phyloP scores from a whole-genome alignment of 2,329 filamentous ascomycete genomes.

The Aspergillus bombycis region DNA sequence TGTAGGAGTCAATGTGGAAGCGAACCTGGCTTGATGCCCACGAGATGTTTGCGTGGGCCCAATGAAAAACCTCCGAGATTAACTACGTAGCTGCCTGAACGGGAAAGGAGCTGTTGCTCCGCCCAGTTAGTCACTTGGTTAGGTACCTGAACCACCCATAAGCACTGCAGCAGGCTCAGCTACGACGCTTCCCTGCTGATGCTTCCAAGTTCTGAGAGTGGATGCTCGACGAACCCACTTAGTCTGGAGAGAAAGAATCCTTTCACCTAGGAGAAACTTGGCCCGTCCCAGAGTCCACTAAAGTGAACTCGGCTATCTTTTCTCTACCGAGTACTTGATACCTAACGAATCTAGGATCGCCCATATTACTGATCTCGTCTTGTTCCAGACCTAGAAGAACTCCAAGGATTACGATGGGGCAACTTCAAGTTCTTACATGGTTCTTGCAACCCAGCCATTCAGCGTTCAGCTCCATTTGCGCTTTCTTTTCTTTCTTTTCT shows the following conservation, averaged over 20 bases:
- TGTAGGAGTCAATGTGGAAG: not conserved
- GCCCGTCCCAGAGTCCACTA: not conserved
- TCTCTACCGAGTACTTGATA: not conserved
- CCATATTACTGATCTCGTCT: not conserved
- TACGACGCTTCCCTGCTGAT: not conserved
- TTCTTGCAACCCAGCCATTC: not conserved
- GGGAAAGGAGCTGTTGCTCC: not conserved
- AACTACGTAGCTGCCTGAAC: not conserved
- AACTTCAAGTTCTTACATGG: not conserved
- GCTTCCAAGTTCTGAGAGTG: not conserved
- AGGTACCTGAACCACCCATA: not conserved
- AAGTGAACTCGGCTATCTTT: not conserved
- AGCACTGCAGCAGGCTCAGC: not conserved
- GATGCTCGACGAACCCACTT: not conserved
- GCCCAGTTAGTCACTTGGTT: not conserved
- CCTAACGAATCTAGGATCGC: not conserved
- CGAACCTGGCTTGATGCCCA: not conserved
- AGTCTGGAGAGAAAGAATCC: not conserved
- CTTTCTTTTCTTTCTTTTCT: not conserved
- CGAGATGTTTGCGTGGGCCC: not conserved
- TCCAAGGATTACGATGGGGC: not conserved
- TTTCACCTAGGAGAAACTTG: not conserved
- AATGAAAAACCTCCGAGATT: not conserved
- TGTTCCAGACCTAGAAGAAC: not conserved
- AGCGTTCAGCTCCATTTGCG: too few relatives aligned